Evolutionary conservation across 2,329 filamentous ascomycete species (phyloP).

Genomic region (Ramularia collo-cygni): DNA sequence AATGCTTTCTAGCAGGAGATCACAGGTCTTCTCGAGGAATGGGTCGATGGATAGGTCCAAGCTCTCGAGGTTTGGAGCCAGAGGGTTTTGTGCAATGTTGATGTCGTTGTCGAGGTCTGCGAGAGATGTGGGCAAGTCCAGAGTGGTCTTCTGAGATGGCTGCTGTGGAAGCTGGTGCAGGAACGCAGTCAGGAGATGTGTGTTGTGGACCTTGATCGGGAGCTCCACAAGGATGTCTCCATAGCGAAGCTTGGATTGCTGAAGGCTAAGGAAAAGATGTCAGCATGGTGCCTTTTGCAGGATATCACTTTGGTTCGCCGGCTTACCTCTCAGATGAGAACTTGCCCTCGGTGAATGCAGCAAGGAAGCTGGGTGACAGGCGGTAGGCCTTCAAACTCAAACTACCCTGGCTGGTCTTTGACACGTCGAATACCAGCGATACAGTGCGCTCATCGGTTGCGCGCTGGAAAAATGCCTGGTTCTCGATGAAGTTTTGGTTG

Average conservation of each 20-base stretch:
- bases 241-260: constrained; percentile 90
- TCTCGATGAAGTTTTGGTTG: constrained; percentile 92
- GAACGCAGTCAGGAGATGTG: constrained; percentile 90
- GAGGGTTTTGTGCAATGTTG: constrained; percentile 52
- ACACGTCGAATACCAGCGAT: constrained; percentile 89
- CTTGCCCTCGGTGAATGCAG: constrained; percentile 91
- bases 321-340: constrained; percentile 91
- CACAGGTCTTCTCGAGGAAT: constrained; percentile 96
- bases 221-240: constrained; percentile 90
- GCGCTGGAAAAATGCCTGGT: constrained; percentile 95
- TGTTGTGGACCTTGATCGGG: constrained; percentile 88
- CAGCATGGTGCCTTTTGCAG: constrained; percentile 19
- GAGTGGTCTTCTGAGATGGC: constrained; percentile 50
- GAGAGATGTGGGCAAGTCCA: constrained; percentile 71
- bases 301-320: background rate
- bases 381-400: constrained; percentile 87
- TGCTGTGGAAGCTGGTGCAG: constrained; percentile 82
- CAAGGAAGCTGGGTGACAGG: constrained; percentile 79
- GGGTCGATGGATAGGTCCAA: constrained; percentile 93
- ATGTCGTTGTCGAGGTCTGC: constrained; percentile 65
- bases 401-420: constrained; percentile 85
- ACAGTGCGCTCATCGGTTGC: constrained; percentile 79
- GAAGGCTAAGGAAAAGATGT: constrained; percentile 56
- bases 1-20: constrained; percentile 91
- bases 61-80: constrained; percentile 82